Percentiles rank a stretch among this genome's conserved stretches.
phyloP scores from a whole-genome alignment of 768 basidiomycete genomes.

The Porpolomopsis calyptriformis region DNA sequence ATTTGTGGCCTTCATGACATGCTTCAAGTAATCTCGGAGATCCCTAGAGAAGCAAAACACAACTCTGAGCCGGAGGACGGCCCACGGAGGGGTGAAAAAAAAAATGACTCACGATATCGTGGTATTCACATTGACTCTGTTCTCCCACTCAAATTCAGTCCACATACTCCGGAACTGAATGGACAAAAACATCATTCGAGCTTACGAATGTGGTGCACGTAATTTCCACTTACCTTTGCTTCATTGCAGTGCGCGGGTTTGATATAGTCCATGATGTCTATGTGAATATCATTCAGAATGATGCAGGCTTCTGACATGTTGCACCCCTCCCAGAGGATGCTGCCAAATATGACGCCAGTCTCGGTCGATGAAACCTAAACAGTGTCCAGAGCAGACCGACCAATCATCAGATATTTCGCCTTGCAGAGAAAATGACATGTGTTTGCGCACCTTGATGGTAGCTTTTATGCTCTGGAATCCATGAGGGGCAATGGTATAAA shows the following conservation, averaged over 20 bases:
- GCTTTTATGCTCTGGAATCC: slow-evolving; percentile 98
- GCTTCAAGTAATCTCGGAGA: slow-evolving; percentile 80
- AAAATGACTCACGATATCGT: slow-evolving; percentile 55
- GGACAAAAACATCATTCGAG: too few species aligned
- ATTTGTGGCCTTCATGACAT: slow-evolving; percentile 95
- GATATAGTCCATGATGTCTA: slow-evolving; percentile 98
- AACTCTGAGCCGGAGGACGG: not conserved
- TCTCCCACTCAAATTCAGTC: slow-evolving; percentile 99
- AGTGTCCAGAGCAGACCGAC: too few species aligned
- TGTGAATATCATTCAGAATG: slow-evolving; percentile 93
- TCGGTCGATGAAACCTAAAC: slow-evolving; percentile 90
- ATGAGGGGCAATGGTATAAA: slow-evolving; percentile 89
- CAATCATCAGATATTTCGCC: not conserved
- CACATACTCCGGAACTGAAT: slow-evolving; percentile 95
- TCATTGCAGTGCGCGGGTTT: slow-evolving; percentile 94
- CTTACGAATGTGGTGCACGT: too few species aligned
- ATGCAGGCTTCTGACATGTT: slow-evolving; percentile 84
- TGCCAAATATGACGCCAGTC: slow-evolving; percentile 97
- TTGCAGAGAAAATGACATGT: not conserved
- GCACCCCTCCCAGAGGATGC: slow-evolving; percentile 91
- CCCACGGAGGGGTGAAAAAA: slow-evolving; percentile 1
- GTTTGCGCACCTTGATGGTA: slow-evolving; percentile 65
- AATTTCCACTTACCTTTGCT: slow-evolving; percentile 54
- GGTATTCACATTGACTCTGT: slow-evolving; percentile 89
- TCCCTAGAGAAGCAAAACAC: slow-evolving; percentile 35